Evolutionary conservation across 2,329 filamentous ascomycete species (phyloP), one percentile per base, ranked within the genome.

Genomic region (Laburnicola sp.): DNA sequence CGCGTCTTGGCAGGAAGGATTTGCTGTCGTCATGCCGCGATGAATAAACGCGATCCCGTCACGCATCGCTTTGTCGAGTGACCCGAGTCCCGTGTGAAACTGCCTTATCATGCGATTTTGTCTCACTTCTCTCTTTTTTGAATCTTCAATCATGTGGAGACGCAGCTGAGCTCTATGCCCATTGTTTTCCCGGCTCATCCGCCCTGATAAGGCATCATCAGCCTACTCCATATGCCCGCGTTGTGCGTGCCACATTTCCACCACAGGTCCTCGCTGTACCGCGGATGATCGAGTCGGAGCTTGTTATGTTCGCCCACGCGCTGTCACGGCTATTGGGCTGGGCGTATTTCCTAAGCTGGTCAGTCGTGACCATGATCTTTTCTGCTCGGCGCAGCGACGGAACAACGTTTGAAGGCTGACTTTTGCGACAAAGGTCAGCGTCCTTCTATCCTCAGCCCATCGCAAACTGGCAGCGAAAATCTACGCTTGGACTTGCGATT

Each of bases 371-470:
- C n/a, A n/a, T n/a, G n/a, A 23, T 39, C 10, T 28, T 42, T 10
- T 26, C 32, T 3, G 26, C 25, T 1, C 21, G 9, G 32, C 45
- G 25, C 23, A 3, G 32, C 6, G 34, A 40, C 21, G 9, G 2
- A 49, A 32, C 11, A 11, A 10, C 10, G 21, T 21, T 30, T 30
- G 42, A 39, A 36, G 10, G 11, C 32, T 50, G 6, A 44, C 32
- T 22, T n/a, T 37, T 23, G 34, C 27, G 40, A 11, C 25, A 7
- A 49, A 70, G 93, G 93, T 93, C 89, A 9, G 76, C 86, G 11
- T 96, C 91, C 11, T 97, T 97, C 76, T 97, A 97, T 72, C 92
- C 93, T 1, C 94, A 97, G 70, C 85, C 88, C 5, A 75, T 95
- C 54, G 82, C 91, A 56, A 97, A 97, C 79, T 87, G 81, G 71